phyloP scores from a whole-genome alignment of 73 alveolate species.

The Blepharisma japonicum region DNA sequence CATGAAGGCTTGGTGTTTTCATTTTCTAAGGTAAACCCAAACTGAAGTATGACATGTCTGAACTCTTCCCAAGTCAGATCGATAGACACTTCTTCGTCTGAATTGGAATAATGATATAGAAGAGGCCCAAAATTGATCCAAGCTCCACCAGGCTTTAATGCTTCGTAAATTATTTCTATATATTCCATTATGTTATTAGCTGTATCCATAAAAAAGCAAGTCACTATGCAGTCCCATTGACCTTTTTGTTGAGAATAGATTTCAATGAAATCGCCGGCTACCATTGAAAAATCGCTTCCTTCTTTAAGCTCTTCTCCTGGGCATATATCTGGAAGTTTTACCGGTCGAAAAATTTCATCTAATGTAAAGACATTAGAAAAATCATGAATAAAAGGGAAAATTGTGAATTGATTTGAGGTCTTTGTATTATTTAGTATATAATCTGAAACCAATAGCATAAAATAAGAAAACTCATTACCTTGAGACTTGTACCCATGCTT shows the following conservation, averaged over 20 bases:
- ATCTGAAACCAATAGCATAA: constrained; percentile 90
- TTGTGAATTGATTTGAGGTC: constrained; percentile 56
- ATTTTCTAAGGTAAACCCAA: constrained; percentile 23
- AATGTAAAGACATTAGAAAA: constrained; percentile 71
- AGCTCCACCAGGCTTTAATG: constrained; percentile 85
- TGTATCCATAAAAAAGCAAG: constrained; percentile 96
- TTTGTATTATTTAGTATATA: constrained; percentile 78
- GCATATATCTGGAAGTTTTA: constrained; percentile 49
- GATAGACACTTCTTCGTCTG: constrained; percentile 63
- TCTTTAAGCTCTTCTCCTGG: constrained; percentile 64
- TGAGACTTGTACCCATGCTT: constrained; percentile 86
- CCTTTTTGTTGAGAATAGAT: constrained; percentile 67
- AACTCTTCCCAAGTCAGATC: constrained; percentile 89
- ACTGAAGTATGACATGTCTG: background rate
- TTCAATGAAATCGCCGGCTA: constrained; percentile 96
- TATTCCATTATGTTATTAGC: constrained; percentile 94
- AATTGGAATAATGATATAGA: constrained; percentile 85
- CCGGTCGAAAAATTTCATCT: constrained; percentile 55
- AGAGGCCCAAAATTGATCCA: constrained; percentile 95
- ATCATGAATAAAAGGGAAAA: constrained; percentile 84
- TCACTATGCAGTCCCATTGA: constrained; percentile 84
- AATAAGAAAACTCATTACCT: constrained; percentile 97
- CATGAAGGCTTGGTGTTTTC: constrained; percentile 30
- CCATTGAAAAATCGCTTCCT: constrained; percentile 78
- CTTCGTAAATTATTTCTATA: constrained; percentile 85